Conservation (phyloP, 805 yeast species). For the Metschnikowia dekortorum region DNA sequence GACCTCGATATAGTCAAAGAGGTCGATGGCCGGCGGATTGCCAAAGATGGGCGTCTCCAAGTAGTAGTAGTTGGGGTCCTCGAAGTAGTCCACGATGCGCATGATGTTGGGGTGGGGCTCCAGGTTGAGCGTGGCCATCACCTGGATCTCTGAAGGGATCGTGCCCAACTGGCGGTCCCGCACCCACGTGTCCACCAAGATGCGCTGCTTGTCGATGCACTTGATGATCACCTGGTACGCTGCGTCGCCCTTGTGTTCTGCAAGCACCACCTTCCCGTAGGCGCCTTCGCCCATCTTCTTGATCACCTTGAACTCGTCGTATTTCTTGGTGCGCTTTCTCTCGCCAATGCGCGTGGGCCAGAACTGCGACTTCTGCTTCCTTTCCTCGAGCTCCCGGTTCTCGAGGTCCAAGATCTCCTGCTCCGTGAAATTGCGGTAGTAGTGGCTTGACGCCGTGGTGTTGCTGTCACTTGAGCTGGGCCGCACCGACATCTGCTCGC, state of each 20-base stretch:
- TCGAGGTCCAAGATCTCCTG: constrained; percentile 44
- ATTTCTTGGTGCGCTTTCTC: constrained; percentile 63
- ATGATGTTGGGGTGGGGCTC: constrained; percentile 86
- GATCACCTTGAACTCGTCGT: constrained; percentile 64
- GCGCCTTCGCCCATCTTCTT: constrained; percentile 95
- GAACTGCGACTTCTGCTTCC: constrained; percentile 31
- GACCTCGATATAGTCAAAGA: constrained; percentile 88
- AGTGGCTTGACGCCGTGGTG: constrained; percentile 6
- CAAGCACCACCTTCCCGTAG: constrained; percentile 87
- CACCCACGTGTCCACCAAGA: constrained; percentile 96
- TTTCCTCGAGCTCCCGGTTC: constrained; percentile 37
- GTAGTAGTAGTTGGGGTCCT: constrained; percentile 84
- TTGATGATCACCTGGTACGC: constrained; percentile 72
- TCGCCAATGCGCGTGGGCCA: constrained; percentile 59
- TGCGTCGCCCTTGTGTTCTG: constrained; percentile 60
- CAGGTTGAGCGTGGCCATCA: constrained; percentile 74
- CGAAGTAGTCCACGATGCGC: constrained; percentile 85
- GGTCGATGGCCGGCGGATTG: constrained; percentile 81
- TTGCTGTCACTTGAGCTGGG: constrained; percentile 9
- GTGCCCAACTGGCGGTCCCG: constrained; percentile 89
- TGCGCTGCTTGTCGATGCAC: constrained; percentile 86
- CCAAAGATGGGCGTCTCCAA: constrained; percentile 92
- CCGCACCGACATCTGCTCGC: constrained; percentile 4
- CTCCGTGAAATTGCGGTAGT: constrained; percentile 31
- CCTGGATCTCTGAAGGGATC: constrained; percentile 92